These are phyloP conservation scores for Guadua angustifolia DNA, from an alignment of 176 grass and related monocot species.

Conservation along the genomic window DNA sequence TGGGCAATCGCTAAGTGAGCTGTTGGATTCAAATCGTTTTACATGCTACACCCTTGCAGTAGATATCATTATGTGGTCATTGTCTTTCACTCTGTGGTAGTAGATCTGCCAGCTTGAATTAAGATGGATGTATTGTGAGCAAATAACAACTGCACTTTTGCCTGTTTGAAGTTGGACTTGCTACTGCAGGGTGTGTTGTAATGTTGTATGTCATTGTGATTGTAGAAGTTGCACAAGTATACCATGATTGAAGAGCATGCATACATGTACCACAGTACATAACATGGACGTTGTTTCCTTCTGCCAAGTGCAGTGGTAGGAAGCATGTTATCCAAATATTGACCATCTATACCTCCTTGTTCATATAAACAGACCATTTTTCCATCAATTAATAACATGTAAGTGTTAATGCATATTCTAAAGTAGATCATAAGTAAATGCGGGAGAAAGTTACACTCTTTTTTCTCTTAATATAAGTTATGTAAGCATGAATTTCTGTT, in stretches of 20 bases:
- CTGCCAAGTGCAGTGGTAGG: not conserved
- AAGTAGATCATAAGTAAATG: constrained; percentile 1
- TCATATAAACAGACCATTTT: not conserved
- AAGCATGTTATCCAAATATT: not conserved
- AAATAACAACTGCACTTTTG: constrained; percentile 13
- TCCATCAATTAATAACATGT: not conserved
- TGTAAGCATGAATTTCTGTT: constrained; percentile 35
- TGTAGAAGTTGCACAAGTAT: not conserved
- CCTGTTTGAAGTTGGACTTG: not conserved
- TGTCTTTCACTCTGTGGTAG: not conserved
- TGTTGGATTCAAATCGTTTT: constrained; percentile 4
- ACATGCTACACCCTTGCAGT: not conserved
- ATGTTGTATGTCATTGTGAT: not conserved
- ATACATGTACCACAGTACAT: not conserved
- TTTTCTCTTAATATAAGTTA: constrained; percentile 16
- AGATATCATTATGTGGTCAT: not conserved
- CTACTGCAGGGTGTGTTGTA: not conserved
- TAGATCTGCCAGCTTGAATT: not conserved
- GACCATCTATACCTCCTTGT: constrained; percentile 12
- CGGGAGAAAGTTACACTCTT: not conserved
- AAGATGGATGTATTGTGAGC: not conserved
- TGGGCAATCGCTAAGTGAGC: not conserved
- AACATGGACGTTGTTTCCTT: constrained; percentile 1
- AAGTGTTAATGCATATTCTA: constrained; percentile 15
- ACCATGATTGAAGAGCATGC: not conserved